A percentile compares a stretch with the other conserved stretches of the same genome.
Evolutionary conservation across 331 rosid genomes (phyloP).

Genomic region (Cydonia oblonga): DNA sequence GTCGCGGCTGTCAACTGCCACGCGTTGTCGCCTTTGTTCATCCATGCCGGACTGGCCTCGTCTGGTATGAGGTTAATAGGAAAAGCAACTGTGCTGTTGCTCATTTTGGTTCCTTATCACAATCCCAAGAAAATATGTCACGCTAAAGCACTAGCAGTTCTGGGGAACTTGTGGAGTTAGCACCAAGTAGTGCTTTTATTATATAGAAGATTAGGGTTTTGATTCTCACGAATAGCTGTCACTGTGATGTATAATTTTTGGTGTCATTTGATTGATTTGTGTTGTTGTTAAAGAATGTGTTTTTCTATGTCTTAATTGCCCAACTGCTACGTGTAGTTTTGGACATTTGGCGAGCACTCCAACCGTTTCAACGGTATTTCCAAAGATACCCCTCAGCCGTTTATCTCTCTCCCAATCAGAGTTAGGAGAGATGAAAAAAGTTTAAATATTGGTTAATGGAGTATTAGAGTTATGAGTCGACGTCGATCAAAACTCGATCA

Average conservation of each 20-base stretch:
- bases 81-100: background rate
- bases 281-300: background rate
- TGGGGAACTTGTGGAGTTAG: background rate
- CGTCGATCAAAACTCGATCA: background rate
- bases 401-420: background rate
- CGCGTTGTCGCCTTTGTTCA: constrained; percentile 31
- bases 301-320: background rate
- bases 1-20: constrained; percentile 28
- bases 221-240: constrained; percentile 28
- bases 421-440: background rate
- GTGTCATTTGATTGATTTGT: background rate
- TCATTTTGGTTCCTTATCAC: background rate
- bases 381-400: background rate
- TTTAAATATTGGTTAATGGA: background rate
- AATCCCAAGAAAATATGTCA: background rate
- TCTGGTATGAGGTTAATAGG: constrained; percentile 1
- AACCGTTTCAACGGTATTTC: constrained; percentile 3
- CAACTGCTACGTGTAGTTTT: background rate
- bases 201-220: background rate
- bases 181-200: background rate
- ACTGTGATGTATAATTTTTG: background rate
- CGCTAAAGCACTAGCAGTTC: background rate
- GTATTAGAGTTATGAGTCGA: background rate
- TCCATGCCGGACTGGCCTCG: constrained; percentile 8
- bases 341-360: constrained; percentile 13